Conservation (phyloP, 1,139 yeast genomes). For the Scheffersomyces illinoinensis region DNA sequence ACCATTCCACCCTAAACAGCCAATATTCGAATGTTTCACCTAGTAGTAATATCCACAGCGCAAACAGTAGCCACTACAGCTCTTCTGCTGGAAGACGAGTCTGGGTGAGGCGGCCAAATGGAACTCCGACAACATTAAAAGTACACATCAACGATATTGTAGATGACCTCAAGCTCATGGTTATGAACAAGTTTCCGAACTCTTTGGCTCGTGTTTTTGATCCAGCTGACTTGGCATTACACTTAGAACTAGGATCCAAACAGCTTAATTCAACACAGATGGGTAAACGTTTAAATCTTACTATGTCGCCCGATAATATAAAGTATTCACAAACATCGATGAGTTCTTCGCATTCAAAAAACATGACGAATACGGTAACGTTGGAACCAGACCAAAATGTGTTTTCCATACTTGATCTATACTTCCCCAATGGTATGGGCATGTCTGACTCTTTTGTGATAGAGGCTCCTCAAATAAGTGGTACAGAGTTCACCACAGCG, state of each 20-base stretch:
- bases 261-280: not conserved
- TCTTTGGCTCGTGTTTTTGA: constrained; percentile 63
- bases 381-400: constrained; percentile 68
- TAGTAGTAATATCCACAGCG: not conserved
- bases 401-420: constrained; percentile 57
- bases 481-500: constrained; percentile 5
- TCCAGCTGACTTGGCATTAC: constrained; percentile 64
- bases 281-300: not conserved
- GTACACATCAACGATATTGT: constrained; percentile 59
- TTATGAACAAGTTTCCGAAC: constrained; percentile 66
- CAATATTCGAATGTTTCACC: not conserved
- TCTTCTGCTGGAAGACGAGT: constrained; percentile 37
- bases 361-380: constrained; percentile 9
- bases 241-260: constrained; percentile 25
- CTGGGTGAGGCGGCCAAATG: constrained; percentile 63
- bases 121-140: constrained; percentile 67
- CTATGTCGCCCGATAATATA: constrained; percentile 10
- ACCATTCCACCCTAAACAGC: not conserved
- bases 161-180: constrained; percentile 69
- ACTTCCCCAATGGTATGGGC: constrained; percentile 68
- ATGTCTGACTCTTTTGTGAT: constrained; percentile 68
- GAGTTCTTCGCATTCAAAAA: constrained; percentile 15
- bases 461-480: constrained; percentile 34
- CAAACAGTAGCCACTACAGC: not conserved
- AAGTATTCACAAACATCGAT: constrained; percentile 2